Conservation (phyloP, 305 asterid species). For the Plantago lanceolata region DNA sequence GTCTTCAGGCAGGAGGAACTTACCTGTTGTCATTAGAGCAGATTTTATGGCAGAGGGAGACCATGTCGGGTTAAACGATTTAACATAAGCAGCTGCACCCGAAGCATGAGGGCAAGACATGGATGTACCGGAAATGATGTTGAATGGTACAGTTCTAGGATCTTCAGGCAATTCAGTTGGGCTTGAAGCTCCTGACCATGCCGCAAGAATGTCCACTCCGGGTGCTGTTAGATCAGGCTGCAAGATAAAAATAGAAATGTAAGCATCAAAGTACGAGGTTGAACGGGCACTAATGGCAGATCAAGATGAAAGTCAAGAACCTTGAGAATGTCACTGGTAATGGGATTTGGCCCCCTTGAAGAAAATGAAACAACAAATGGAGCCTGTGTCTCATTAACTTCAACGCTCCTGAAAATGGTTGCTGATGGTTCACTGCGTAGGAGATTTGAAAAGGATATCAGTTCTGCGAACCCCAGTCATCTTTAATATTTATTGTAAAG, state of each 20-base stretch:
- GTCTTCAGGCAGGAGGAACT: neutral
- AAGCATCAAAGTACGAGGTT: neutral
- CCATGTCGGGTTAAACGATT: constrained; percentile 58
- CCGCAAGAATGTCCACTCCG: constrained; percentile 60
- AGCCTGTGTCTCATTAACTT: constrained; percentile 18
- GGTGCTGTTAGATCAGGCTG: constrained; percentile 74
- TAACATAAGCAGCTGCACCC: constrained; percentile 61
- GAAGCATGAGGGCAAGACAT: constrained; percentile 70
- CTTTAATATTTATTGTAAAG: no score
- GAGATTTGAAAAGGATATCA: neutral
- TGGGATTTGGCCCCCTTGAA: constrained; percentile 47
- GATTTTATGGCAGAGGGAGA: constrained; percentile 65
- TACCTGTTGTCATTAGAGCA: constrained; percentile 65
- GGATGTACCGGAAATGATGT: constrained; percentile 60
- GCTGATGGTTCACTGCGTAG: constrained; percentile 45
- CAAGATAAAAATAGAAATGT: neutral
- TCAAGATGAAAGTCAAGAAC: constrained; percentile 16
- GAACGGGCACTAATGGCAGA: neutral
- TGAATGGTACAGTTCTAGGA: constrained; percentile 38
- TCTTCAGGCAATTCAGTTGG: constrained; percentile 38
- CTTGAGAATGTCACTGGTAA: constrained; percentile 40
- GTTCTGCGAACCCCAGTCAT: neutral
- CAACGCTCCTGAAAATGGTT: constrained; percentile 38
- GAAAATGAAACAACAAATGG: constrained; percentile 44
- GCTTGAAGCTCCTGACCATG: constrained; percentile 45